phyloP scores from a whole-genome alignment of 805 yeast genomes.

The Candida argentea region DNA sequence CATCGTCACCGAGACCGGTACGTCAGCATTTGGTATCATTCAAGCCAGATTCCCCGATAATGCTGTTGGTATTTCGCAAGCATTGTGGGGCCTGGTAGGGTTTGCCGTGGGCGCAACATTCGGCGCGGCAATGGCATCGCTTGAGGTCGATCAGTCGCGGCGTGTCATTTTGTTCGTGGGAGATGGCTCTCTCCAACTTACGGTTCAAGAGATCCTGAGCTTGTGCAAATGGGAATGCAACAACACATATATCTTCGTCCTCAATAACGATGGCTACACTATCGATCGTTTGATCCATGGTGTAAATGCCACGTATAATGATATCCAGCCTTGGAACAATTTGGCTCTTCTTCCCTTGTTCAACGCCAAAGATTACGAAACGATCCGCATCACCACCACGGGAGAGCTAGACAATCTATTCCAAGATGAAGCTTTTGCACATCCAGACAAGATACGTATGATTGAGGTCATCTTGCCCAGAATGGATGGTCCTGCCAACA shows the following conservation, averaged over 20 bases:
- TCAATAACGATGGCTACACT: slow-evolving; percentile 68
- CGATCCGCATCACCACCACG: slow-evolving; percentile 41
- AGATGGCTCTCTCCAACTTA: slow-evolving; percentile 68
- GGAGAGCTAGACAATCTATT: slow-evolving; percentile 51
- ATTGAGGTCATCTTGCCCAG: slow-evolving; percentile 59
- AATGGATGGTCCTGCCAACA: slow-evolving; percentile 60
- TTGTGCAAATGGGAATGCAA: slow-evolving; percentile 51
- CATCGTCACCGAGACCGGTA: slow-evolving; percentile 64
- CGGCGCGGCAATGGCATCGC: slow-evolving; percentile 62
- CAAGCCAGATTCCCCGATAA: slow-evolving; percentile 55
- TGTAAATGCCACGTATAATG: slow-evolving; percentile 52
- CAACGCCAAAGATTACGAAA: slow-evolving; percentile 49
- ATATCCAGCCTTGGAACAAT: slow-evolving; percentile 63
- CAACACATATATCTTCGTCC: slow-evolving; percentile 57
- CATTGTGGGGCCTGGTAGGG: slow-evolving; percentile 70
- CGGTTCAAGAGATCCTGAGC: slow-evolving; percentile 65
- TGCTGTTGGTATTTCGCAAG: slow-evolving; percentile 61
- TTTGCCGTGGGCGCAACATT: slow-evolving; percentile 56
- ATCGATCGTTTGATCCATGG: slow-evolving; percentile 71
- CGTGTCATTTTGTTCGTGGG: slow-evolving; percentile 63
- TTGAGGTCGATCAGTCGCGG: slow-evolving; percentile 48
- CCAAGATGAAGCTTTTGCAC: slow-evolving; percentile 36
- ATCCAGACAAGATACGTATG: slow-evolving; percentile 51
- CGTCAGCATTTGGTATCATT: slow-evolving; percentile 64
- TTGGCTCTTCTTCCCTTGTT: slow-evolving; percentile 46